Base-by-base conservation (phyloP, 2,329 filamentous ascomycete species). In the Phaeosphaeriaceae sp. region DNA sequence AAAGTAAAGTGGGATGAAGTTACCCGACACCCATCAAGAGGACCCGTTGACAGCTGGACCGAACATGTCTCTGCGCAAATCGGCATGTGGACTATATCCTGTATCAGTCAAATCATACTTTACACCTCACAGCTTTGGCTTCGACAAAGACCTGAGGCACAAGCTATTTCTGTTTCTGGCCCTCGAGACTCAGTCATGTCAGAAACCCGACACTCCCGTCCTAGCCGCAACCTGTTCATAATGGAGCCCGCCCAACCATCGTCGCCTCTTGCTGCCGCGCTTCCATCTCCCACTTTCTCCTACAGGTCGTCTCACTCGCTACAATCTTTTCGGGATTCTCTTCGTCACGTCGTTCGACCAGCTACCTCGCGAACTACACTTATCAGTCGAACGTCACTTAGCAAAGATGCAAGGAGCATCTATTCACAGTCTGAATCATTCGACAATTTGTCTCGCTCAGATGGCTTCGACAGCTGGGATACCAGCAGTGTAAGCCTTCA, bases 381-480 rank as follows among this genome's bases (percentile, higher is more conserved):
- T 15, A 65, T 74, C 50, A 66, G 60, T 34, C 63, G 64, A 9
- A 58, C 63, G 30, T 72, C 70, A 0, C 65, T 63, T 18, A 63
- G 42, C n/a, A 61, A 65, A 38, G 71, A 72, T 28, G 50, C 60
- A 13, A 58, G 58, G 21, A 73, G 71, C 49, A 50, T 72, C 23
- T 64, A 74, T 26, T 72, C 72, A 6, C 67, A 72, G 47, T 54
- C 53, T 33, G 58, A 64, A 35, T 67, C 73, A 4, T 46, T 73
- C 17, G 70, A 74, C 34, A 70, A 65, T n/a, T 52, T 67, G 15
- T 68, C 74, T 20, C 74, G 74, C 26, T 68, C 72, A 2, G 86
- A 88, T 52, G 83, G 83, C 1, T 90, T 91, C 61, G 88, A 90
- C 61, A 85, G 82, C 2, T 91, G 88, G 88, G 87, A 91, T 63